phyloP scores from a whole-genome alignment of 2,329 filamentous ascomycete genomes.

The Ustulina deusta region DNA sequence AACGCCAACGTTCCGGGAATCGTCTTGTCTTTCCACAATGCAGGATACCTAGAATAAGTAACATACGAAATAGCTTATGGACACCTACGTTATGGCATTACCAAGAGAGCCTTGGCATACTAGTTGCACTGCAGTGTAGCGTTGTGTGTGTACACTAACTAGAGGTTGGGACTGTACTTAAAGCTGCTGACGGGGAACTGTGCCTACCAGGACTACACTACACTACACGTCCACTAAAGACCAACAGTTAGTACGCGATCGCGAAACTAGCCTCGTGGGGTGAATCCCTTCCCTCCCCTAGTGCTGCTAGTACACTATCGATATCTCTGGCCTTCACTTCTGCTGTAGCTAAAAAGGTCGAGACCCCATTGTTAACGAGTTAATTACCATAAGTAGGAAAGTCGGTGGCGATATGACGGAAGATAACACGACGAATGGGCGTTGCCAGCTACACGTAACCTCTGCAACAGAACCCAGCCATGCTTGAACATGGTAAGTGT shows the following conservation, averaged over 20 bases:
- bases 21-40: conserved; percentile 3
- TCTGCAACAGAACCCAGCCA: too few relatives aligned
- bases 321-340: conserved; percentile 1
- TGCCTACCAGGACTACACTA: too few relatives aligned
- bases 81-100: too few relatives aligned
- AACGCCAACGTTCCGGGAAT: conserved; percentile 6
- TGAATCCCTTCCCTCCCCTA: background rate
- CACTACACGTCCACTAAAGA: background rate
- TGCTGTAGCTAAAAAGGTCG: conserved; percentile 7
- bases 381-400: conserved; percentile 11
- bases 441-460: background rate
- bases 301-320: conserved; percentile 1
- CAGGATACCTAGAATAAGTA: background rate
- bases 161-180: background rate
- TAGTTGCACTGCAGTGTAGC: too few relatives aligned
- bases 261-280: conserved; percentile 28
- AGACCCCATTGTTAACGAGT: conserved; percentile 7
- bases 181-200: background rate
- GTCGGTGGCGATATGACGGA: conserved; percentile 16
- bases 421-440: conserved; percentile 4
- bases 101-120: too few relatives aligned
- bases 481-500: background rate
- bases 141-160: too few relatives aligned
- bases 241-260: background rate
- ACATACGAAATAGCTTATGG: background rate